Base-by-base conservation (phyloP, 2,329 filamentous ascomycete species). In the Verticillium nonalfalfae region DNA sequence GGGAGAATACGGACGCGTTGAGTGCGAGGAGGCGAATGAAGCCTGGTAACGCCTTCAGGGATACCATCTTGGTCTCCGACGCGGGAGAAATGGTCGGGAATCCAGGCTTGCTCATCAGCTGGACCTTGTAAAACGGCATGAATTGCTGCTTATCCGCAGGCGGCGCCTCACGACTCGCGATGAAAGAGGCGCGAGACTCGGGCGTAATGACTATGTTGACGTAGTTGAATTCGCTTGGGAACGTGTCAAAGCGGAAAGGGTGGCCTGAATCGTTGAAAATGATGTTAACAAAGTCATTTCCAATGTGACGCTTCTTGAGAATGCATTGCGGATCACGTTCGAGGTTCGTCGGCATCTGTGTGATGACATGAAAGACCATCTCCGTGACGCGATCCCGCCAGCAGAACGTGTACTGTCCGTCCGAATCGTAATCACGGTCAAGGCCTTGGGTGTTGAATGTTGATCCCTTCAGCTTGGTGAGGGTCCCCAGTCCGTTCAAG, bases 261-360 rank as follows among this genome's bases (percentile, higher is more conserved):
- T 88, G 75, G n/a, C 95, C 94, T 2, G 93, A 97, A 70, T 96
- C 92, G 73, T 99, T 99, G 82, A 96, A 99, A 62, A 99, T 89
- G 68, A 99, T 96, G 72, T 97, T 98, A 71, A 99, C 95, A 73
- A 91, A 96, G 74, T 98, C 95, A 71, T 99, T 99, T 62, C 95
- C 95, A 63, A 98, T 95, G 71, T 98, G 96, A 2, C 88, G 84
- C 76, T 99, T 99, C 79, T 99, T 99, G 73, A 86, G 83, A 64
- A 89, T 87, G 70, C 89, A 92, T 64, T 86, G 83, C 10, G 89
- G 85, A 68, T 97, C 93, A 35, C 85, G 82, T 60, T 92, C 86
- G 14, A 89, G 78, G 70, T 96, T 85, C 10, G 92, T 97, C 1
- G 95, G 95, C 95, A 99, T 99, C 82, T 98, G 93, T 4, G 94